Evolutionary conservation across 306 rosid genomes (phyloP).

Genomic region (Adenanthera pavonina): DNA sequence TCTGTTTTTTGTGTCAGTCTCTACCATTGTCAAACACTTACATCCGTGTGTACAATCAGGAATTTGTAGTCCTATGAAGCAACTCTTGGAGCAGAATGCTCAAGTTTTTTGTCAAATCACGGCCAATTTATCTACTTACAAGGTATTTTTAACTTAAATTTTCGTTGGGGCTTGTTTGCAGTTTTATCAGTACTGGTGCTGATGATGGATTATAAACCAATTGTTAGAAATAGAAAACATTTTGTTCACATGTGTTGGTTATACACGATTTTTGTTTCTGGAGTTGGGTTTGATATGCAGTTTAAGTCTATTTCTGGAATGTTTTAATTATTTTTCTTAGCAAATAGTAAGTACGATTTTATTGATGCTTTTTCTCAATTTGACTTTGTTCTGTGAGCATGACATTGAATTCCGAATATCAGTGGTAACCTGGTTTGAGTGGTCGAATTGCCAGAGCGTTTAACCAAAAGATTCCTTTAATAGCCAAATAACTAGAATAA

Average conservation of each 20-base stretch:
- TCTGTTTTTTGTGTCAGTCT: neutral
- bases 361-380: slow-evolving; percentile 4
- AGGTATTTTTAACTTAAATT: slow-evolving; percentile 57
- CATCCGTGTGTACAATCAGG: slow-evolving; percentile 59
- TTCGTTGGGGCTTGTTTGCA: neutral
- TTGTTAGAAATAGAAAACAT: slow-evolving; percentile 10
- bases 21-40: slow-evolving; percentile 26
- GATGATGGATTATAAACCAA: slow-evolving; percentile 9
- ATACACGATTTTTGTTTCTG: neutral
- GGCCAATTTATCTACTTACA: slow-evolving; percentile 76
- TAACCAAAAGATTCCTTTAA: neutral
- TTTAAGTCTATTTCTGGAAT: neutral
- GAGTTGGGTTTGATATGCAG: slow-evolving; percentile 16
- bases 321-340: slow-evolving; percentile 8
- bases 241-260: neutral
- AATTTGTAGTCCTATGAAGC: slow-evolving; percentile 66
- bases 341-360: slow-evolving; percentile 1
- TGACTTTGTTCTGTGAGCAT: neutral
- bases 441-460: slow-evolving; percentile 11
- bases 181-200: slow-evolving; percentile 10
- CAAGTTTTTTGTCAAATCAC: slow-evolving; percentile 78
- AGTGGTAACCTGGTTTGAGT: slow-evolving; percentile 21
- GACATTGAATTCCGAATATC: slow-evolving; percentile 1
- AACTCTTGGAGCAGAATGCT: slow-evolving; percentile 87
- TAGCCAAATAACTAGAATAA: neutral